Evolutionary conservation across 2,329 filamentous ascomycete genomes (phyloP).

Genomic region (Byssoonygena ceratinophila): DNA sequence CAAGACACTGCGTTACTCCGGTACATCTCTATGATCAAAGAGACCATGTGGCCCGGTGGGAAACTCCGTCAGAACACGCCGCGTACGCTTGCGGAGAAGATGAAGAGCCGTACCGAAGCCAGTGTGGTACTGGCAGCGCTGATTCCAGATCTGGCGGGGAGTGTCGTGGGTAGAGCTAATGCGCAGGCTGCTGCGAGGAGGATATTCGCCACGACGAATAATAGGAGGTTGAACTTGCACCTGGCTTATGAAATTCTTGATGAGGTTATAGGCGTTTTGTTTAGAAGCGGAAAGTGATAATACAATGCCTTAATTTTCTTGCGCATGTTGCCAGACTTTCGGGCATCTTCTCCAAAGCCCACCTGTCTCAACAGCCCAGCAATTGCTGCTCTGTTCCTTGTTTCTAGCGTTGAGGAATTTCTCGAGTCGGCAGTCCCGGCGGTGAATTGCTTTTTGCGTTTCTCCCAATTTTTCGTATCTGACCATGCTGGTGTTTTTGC

Average conservation of each 20-base stretch:
- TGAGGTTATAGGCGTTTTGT: constrained; percentile 56
- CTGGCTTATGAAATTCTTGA: constrained; percentile 61
- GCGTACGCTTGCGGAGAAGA: constrained; percentile 62
- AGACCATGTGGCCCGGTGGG: constrained; percentile 64
- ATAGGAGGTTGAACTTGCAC: constrained; percentile 70
- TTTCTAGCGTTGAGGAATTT: no score
- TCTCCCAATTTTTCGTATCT: no score
- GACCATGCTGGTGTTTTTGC: no score
- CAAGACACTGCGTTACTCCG: constrained; percentile 68
- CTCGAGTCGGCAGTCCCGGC: no score
- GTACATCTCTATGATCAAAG: constrained; percentile 63
- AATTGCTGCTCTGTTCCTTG: no score
- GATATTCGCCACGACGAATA: constrained; percentile 85
- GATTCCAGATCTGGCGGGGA: constrained; percentile 80
- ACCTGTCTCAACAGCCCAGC: no score
- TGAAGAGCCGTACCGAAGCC: constrained; percentile 73
- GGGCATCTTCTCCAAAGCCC: no score
- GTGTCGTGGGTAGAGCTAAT: constrained; percentile 85
- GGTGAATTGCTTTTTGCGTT: no score
- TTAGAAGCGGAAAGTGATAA: constrained; percentile 32
- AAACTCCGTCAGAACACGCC: constrained; percentile 42
- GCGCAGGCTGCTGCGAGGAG: constrained; percentile 81
- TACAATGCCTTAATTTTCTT: not conserved
- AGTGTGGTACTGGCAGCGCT: constrained; percentile 80
- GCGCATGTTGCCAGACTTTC: not conserved